A percentile compares a stretch with the other conserved stretches of the same genome.
Evolutionary conservation across 2,329 filamentous ascomycete species (phyloP).

Genomic region (Ilyonectria sp.): DNA sequence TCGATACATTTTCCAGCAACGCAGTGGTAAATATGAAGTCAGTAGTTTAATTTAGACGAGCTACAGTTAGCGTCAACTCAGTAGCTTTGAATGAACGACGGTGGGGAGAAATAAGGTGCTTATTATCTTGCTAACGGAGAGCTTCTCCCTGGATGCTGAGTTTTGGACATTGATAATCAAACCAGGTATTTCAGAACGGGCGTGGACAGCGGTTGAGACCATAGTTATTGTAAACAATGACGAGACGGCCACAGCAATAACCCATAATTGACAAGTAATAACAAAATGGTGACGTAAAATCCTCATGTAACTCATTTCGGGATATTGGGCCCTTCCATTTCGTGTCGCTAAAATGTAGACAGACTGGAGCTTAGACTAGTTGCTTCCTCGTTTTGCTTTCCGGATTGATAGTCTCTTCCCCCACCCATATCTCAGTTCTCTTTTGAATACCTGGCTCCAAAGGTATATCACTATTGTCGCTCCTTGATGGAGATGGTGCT

Average conservation of each 20-base stretch:
- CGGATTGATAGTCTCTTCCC: conserved; percentile 6
- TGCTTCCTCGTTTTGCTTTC: background rate
- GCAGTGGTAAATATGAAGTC: no score
- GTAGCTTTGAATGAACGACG: no score
- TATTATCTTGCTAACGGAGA: no score
- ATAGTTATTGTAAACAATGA: background rate
- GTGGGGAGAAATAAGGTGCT: no score
- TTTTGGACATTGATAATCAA: no score
- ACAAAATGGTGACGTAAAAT: background rate
- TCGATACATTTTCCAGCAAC: no score
- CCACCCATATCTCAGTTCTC: conserved; percentile 27
- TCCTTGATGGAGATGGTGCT: conserved; percentile 16
- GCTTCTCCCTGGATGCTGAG: no score
- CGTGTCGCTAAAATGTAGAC: background rate
- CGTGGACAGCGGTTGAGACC: background rate
- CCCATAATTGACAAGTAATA: background rate
- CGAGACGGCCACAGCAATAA: background rate
- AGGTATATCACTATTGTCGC: conserved; percentile 41
- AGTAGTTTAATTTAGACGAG: no score
- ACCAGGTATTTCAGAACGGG: no score
- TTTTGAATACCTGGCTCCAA: conserved; percentile 31
- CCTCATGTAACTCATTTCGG: background rate
- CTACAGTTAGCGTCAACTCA: no score
- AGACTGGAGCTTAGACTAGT: background rate
- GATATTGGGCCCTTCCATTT: background rate